Percentiles rank a stretch among this genome's conserved stretches.
Evolutionary conservation across 2,329 filamentous ascomycete species (phyloP).

Genomic region (Knoxdaviesia proteae): DNA sequence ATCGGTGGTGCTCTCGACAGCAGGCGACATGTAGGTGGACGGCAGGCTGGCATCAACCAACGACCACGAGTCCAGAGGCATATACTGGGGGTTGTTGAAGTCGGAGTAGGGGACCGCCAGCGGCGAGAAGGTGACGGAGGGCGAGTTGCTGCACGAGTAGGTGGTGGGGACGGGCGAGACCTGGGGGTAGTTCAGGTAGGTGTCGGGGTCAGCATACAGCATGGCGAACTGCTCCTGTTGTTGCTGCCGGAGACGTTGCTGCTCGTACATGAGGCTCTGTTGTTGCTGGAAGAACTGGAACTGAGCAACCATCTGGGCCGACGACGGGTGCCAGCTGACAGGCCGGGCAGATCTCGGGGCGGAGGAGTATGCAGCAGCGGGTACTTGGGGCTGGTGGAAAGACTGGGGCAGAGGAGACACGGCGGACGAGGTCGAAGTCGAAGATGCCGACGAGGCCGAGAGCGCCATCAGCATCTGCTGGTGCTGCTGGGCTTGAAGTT

Average conservation of each 20-base stretch:
- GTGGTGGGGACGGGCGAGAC: slow-evolving; percentile 29
- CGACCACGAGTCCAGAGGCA: slow-evolving; percentile 17
- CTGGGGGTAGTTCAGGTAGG: slow-evolving; percentile 19
- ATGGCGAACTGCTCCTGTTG: slow-evolving; percentile 4
- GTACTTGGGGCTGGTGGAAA: slow-evolving; percentile 1
- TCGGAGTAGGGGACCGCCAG: slow-evolving; percentile 24
- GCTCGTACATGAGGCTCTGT: slow-evolving; percentile 14
- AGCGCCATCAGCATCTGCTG: slow-evolving; percentile 17
- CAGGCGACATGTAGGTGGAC: slow-evolving; percentile 1
- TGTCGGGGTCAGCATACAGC: slow-evolving; percentile 19
- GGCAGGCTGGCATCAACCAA: slow-evolving; percentile 7
- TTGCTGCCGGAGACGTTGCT: slow-evolving; percentile 15
- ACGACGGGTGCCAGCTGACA: slow-evolving; percentile 52
- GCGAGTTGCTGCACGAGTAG: slow-evolving; percentile 38
- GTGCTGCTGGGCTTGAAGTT: slow-evolving; percentile 14
- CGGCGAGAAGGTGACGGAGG: slow-evolving; percentile 28
- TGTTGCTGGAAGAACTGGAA: slow-evolving; percentile 9
- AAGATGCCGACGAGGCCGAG: too few species aligned
- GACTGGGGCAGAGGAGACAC: not conserved
- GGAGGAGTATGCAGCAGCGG: too few species aligned
- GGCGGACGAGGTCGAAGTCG: slow-evolving; percentile 14
- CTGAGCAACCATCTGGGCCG: slow-evolving; percentile 21
- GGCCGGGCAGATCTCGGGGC: slow-evolving; percentile 27
- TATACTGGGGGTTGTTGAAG: slow-evolving; percentile 17
- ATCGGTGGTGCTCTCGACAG: slow-evolving; percentile 8